Base-by-base conservation (phyloP, 2,329 filamentous ascomycete genomes). In the Diaporthe destruens region DNA sequence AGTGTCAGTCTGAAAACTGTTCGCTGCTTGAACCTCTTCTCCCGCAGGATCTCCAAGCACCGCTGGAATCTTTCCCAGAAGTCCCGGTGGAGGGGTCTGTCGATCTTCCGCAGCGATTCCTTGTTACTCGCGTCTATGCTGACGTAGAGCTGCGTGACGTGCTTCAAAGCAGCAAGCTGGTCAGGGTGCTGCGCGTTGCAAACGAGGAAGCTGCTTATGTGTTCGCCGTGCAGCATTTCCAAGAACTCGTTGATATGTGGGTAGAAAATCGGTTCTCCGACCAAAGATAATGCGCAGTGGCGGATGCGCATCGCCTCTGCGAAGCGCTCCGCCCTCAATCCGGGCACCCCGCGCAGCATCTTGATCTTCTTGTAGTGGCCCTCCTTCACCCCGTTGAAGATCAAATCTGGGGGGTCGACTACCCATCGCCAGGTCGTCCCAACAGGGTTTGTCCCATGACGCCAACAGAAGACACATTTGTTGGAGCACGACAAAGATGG, bases 391-490 rank as follows among this genome's bases (percentile, higher is more conserved):
- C 96, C 96, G 49, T 93, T 85, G 80, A 98, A 98, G 77, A 98
- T 97, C 77, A 95, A 82, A 32, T 98, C 93, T 0, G 96, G 95
- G 0, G 94, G 92, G 80, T 98, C 96, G 39, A 98, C 94, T 66
- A 95, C 90, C 96, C 96, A 99, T 74, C 96, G 92, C 96, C 96
- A 98, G 6, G 93, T 97, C 3, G 96, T 98, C 61, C 95, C 95
- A 0, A 98, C 96, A 0, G 96, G 96, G 80, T 98, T 99, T 0
- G 96, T 98, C 69, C 96, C 96, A 80, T 98, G 96, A 8, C 96
- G 92, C 96, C 96, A 99, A 87, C 96, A 99, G 82, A 98, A 99
- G 76, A 99, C 94, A 82, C 96, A 98, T 82, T 99, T 98, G 85
- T 98, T 98, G 75, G 93, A 96, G 87, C 96, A 99, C 12, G 94